phyloP scores from a whole-genome alignment of 208 protist genomes.

The Trypanosoma conorhini region DNA sequence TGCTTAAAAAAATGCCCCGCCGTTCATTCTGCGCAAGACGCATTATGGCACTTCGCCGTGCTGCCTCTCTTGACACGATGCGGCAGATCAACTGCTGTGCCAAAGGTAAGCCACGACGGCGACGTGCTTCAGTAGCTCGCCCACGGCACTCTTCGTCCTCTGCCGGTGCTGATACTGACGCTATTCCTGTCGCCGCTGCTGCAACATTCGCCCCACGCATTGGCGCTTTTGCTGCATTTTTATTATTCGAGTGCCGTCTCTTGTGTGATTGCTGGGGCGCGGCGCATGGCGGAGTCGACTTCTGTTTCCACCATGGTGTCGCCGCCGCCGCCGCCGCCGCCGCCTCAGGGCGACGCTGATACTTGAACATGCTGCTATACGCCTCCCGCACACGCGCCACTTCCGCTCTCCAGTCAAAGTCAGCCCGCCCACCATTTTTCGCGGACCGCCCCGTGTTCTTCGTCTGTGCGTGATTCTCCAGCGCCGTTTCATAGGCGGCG shows the following conservation, averaged over 20 bases:
- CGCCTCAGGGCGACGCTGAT: neutral
- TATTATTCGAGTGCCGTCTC: neutral
- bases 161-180: neutral
- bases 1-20: slow-evolving; percentile 4
- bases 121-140: neutral
- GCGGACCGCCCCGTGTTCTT: neutral
- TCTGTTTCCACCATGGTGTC: neutral
- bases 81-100: neutral
- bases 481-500: slow-evolving; percentile 23
- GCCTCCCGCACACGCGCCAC: slow-evolving; percentile 20
- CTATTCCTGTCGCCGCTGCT: neutral
- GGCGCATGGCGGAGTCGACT: neutral
- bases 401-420: slow-evolving; percentile 28
- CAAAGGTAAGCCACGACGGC: neutral
- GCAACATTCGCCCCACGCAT: neutral
- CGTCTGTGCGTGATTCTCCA: neutral
- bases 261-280: neutral
- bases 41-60: slow-evolving; percentile 3
- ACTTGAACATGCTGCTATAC: neutral
- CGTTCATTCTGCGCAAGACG: neutral
- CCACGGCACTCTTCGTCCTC: neutral
- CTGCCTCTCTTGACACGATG: slow-evolving; percentile 4
- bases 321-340: neutral
- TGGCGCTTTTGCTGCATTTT: neutral
- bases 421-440: neutral